Base-by-base conservation (phyloP, 1,284 basidiomycete genomes). In the Puccinia triticina region DNA sequence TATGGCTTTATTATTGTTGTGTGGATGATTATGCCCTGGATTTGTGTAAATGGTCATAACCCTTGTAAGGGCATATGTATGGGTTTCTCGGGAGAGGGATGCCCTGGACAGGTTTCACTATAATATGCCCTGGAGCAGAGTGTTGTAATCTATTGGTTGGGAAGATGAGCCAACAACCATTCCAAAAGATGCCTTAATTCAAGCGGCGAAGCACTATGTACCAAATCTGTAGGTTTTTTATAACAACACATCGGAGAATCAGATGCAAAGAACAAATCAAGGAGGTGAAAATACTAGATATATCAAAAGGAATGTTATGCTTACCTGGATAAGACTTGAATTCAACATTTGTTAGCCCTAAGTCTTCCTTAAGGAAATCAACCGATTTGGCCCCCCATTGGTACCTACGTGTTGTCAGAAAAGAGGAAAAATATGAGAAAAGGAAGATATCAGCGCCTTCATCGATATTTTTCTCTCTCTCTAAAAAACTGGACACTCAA, bases 301-400 rank as follows among this genome's bases (percentile, higher is more conserved):
- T n/a, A n/a, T n/a, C n/a, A 21, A 32, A 3, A 64, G 40, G n/a
- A 21, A 37, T 23, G 21, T 43, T 46, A 29, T 11, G n/a, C 53
- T 71, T 1, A 80, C 77, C 53, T 72, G 43, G 77, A 48, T 80
- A 80, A 21, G 77, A 67, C 57, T 72, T 80, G 26, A 80, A 80
- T 8, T 69, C 64, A 29, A 80, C 67, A 16, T 71, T 48, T 21
- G 21, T 43, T 12, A 80, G 29, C 8, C 66, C 66, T 53, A 80
- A 59, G 21, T 69, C 48, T 43, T 72, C 32, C 16, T 53, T 53
- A 12, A 80, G 50, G 37, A 80, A 80, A 0, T 80, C 67, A 18
- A 80, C 77, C 4, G 77, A 80, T 23, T 72, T 37, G 37, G 48
- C 23, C 26, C 77, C 77, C 77, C 77, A 80, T 69, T 40, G 29